Base-by-base conservation (phyloP, 163 green algal genomes). In the Scenedesmus sp. region DNA sequence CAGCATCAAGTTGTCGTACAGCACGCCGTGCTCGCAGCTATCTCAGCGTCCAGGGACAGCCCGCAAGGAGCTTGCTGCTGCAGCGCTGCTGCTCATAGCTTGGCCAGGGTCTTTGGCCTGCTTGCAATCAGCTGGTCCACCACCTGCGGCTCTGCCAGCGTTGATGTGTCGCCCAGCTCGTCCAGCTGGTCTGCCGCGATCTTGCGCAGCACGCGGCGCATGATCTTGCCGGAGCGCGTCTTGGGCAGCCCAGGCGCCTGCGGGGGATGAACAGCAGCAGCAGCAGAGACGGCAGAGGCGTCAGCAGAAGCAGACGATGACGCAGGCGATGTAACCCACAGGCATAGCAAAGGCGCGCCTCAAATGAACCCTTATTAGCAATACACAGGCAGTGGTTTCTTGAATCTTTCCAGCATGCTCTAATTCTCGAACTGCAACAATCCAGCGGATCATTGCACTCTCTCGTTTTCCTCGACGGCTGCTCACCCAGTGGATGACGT, bases 181-280 rank as follows among this genome's bases (percentile, higher is more conserved):
- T 98, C 94, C 91, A 88, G 62, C 85, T 88, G 52, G 46, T 94
- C 98, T 98, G 83, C 97, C 95, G 26, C 95, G 85, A 99, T 97
- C 93, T 99, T 98, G 82, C 97, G 94, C 94, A 99, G 93, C 70
- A 99, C 95, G 56, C 98, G 95, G 23, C 98, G 96, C 98, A 99
- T 99, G 95, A 99, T 99, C 95, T 99, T 99, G 86, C 98, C 98
- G 2, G 92, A 97, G 18, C 98, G 97, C 3, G 95, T 97, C 93
- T 97, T 97, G 82, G 95, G 95, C 91, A 97, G 92, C 18, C 70
- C 95, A 13, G 94, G 94, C 16, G 94, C 94, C 90, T 92, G 89
- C 23, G n/a, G 60, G 34, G 52, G 15, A 18, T 55, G 9, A 84
- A 52, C 23, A 46, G 83, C 59, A 57, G n/a, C 83, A 88, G 59